Conservation (phyloP, 176 grass and related monocot species). For the Metroxylon sagu region DNA sequence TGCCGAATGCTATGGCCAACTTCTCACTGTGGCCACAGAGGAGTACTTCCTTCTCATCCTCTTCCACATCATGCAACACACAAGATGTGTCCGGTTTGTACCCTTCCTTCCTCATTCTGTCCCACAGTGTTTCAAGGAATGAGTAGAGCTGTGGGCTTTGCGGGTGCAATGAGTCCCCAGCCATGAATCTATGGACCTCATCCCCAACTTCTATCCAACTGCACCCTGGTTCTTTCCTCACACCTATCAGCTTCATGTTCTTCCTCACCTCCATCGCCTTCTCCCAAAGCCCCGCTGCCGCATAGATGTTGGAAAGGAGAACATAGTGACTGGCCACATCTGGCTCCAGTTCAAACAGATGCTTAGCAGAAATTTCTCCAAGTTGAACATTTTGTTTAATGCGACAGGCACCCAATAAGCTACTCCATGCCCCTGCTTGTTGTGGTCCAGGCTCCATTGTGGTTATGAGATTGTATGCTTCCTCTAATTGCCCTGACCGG, state of each 20-base stretch:
- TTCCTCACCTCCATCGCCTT: conserved; percentile 43
- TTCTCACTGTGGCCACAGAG: conserved; percentile 83
- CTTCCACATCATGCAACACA: conserved; percentile 69
- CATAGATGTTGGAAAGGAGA: conserved; percentile 88
- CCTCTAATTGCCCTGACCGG: conserved; percentile 54
- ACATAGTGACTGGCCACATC: conserved; percentile 85
- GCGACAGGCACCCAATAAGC: conserved; percentile 72
- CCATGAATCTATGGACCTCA: conserved; percentile 61
- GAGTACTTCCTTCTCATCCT: conserved; percentile 54
- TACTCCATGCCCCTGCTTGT: conserved; percentile 66
- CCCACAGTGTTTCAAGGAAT: conserved; percentile 57
- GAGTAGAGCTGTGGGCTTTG: conserved; percentile 51
- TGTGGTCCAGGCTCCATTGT: conserved; percentile 40
- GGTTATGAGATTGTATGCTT: conserved; percentile 48
- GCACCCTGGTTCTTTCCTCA: conserved; percentile 72
- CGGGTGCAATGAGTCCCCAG: conserved; percentile 56
- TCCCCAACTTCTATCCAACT: conserved; percentile 78
- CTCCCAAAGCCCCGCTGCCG: conserved; percentile 48
- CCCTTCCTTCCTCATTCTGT: conserved; percentile 57
- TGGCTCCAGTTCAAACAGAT: conserved; percentile 76
- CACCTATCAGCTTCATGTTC: conserved; percentile 47
- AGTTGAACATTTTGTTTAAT: conserved; percentile 48
- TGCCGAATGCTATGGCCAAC: conserved; percentile 74
- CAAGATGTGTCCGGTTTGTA: conserved; percentile 70
- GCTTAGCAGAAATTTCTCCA: conserved; percentile 50